Conservation (phyloP, 2,329 filamentous ascomycete species). For the Botrytis aclada region DNA sequence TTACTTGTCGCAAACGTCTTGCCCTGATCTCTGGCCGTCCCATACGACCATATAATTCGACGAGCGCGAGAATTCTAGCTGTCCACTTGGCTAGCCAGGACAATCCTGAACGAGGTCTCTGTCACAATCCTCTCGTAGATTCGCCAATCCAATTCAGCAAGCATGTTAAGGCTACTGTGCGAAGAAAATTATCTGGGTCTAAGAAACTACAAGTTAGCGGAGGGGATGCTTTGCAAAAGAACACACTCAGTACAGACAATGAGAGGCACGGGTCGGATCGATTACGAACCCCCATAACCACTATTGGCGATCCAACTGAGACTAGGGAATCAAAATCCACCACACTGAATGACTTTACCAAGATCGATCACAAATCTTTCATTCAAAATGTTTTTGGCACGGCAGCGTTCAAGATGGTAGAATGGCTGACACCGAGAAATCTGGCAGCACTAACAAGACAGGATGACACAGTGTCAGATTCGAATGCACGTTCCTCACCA, state of each 20-base stretch:
- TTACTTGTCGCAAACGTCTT: conserved; percentile 69
- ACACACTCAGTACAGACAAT: background rate
- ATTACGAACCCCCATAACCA: background rate
- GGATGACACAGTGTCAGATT: conserved; percentile 2
- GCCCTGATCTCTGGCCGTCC: conserved; percentile 62
- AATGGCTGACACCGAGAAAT: conserved; percentile 62
- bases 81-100: conserved; percentile 78
- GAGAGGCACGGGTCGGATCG: background rate
- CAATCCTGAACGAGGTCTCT: conserved; percentile 69
- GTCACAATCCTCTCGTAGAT: conserved; percentile 42
- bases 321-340: background rate
- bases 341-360: conserved; percentile 32
- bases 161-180: background rate
- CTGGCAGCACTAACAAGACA: conserved; percentile 28
- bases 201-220: background rate
- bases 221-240: background rate
- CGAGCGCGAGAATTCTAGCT: conserved; percentile 78
- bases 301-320: background rate
- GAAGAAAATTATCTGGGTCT: conserved; percentile 7
- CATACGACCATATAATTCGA: conserved; percentile 72
- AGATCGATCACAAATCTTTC: conserved; percentile 59
- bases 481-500: background rate
- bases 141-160: conserved; percentile 13
- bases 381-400: conserved; percentile 64
- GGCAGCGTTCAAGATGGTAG: conserved; percentile 65